Conservation (phyloP, 495 filamentous ascomycete species). For the Penicillium canescens region DNA sequence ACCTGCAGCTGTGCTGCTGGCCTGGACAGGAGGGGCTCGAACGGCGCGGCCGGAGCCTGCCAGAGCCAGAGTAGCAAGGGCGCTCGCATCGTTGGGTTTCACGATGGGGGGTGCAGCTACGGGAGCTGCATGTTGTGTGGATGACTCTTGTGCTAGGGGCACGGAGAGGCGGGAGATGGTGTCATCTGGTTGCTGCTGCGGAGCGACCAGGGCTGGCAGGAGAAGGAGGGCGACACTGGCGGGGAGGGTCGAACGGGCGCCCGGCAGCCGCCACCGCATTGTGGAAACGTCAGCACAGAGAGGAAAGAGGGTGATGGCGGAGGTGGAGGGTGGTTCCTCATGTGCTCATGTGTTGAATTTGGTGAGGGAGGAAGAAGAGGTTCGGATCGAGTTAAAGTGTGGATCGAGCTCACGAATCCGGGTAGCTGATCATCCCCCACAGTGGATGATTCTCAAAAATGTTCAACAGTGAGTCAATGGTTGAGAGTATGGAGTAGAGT, state of each 20-base stretch:
- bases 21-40: conserved; percentile 77
- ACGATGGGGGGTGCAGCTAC: conserved; percentile 32
- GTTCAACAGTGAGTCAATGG: background rate
- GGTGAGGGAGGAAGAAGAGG: conserved; percentile 4
- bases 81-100: conserved; percentile 80
- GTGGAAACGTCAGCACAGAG: conserved; percentile 35
- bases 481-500: background rate
- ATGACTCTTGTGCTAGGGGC: conserved; percentile 25
- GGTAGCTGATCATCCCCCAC: conserved; percentile 30
- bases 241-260: conserved; percentile 47
- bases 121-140: conserved; percentile 14
- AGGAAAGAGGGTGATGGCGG: background rate
- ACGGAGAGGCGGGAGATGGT: conserved; percentile 33
- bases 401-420: conserved; percentile 25
- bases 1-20: conserved; percentile 62
- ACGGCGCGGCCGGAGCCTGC: conserved; percentile 70
- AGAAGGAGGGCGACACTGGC: conserved; percentile 50
- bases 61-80: conserved; percentile 92
- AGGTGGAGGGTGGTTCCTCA: conserved; percentile 1
- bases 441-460: background rate
- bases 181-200: conserved; percentile 50
- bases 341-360: conserved; percentile 1
- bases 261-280: conserved; percentile 53
- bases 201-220: conserved; percentile 46
- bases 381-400: conserved; percentile 12